Evolutionary conservation across 768 basidiomycete species (phyloP), one percentile per base, ranked within the genome.

Genomic region (Tylopilus plumbeoviolaceoides): DNA sequence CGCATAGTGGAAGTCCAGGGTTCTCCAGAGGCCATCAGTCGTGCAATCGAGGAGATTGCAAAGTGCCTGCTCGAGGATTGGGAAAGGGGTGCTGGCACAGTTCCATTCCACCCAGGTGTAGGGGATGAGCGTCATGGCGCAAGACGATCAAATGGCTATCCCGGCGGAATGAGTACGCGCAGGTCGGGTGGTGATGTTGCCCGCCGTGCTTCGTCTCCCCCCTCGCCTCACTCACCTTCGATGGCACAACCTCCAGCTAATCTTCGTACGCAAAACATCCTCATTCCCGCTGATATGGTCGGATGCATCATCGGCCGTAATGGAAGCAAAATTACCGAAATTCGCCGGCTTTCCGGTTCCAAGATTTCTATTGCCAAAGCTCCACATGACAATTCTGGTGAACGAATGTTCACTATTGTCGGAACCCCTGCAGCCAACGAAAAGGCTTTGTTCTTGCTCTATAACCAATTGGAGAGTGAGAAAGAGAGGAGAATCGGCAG

Each of bases 231-330:
- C 7, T 70, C 74, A 17, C 74, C 77, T n/a, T 62, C 77, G 31
- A 75, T 82, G 47, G 68, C 78, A 56, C 83, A 79, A 60, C 80
- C 79, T 27, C 75, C 82, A 30, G 79, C 89, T 44, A 95, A 95
- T 71, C 79, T 98, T 59, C 89, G 95, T 59, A 98, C 97, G 10
- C 97, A 99, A 74, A 98, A 95, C 73, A 98, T 99, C 62, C 95
- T 97, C 62, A 98, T 99, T 65, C 97, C 97, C 35, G 91, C 90
- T 58, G 97, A 99, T 75, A 99, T 99, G 97, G 97, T 99, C 57
- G 95, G 87, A 54, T 91, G 89, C 68, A 91, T 89, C 74, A 98
- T 98, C 63, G 95, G 95, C 54, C 90, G 94, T 59, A 91, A 87
- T 69, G 95, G 95, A 28, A 89, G 91, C 60, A 98, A 98, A 80